Conservation (phyloP, 1,284 basidiomycete species). For the Sanghuangporus weigelae region DNA sequence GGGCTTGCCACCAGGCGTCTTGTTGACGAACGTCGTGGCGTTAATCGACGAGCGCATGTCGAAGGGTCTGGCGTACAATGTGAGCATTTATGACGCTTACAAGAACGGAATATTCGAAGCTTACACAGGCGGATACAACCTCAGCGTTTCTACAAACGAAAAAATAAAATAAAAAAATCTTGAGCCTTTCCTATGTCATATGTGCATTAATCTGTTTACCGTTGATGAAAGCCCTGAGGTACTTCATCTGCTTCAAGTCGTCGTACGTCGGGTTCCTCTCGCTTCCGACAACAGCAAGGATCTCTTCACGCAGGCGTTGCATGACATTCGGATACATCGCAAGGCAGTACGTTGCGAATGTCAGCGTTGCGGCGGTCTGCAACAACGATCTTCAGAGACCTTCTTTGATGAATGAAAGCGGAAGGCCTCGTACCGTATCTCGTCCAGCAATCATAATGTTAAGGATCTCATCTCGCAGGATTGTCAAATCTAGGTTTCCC, state of each 20-base stretch:
- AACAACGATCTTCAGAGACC: not conserved
- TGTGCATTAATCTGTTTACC: slow-evolving; percentile 17
- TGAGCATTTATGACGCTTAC: not conserved
- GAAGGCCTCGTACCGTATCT: slow-evolving; percentile 26
- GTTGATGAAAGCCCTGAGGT: slow-evolving; percentile 37
- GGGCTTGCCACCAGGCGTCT: slow-evolving; percentile 39
- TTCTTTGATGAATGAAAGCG: not conserved
- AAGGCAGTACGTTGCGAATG: slow-evolving; percentile 34
- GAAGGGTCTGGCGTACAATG: slow-evolving; percentile 35
- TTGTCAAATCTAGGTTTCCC: slow-evolving; percentile 21
- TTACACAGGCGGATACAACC: slow-evolving; percentile 57
- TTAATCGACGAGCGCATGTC: slow-evolving; percentile 40
- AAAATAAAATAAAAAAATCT: too few species aligned
- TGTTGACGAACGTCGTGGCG: slow-evolving; percentile 40
- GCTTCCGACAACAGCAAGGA: slow-evolving; percentile 30
- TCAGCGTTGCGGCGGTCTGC: slow-evolving; percentile 34
- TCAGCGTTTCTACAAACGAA: slow-evolving; percentile 42
- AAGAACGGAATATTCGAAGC: slow-evolving; percentile 18
- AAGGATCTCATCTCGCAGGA: slow-evolving; percentile 32
- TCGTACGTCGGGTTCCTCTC: slow-evolving; percentile 31
- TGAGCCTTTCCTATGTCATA: not conserved
- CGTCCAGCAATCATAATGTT: slow-evolving; percentile 34
- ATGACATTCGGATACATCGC: slow-evolving; percentile 33
- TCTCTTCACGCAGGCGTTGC: slow-evolving; percentile 32
- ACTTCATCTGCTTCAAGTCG: slow-evolving; percentile 37